Evolutionary conservation across 2,329 filamentous ascomycete species (phyloP), one percentile per base, ranked within the genome.

Genomic region (Fusarium scirpi): DNA sequence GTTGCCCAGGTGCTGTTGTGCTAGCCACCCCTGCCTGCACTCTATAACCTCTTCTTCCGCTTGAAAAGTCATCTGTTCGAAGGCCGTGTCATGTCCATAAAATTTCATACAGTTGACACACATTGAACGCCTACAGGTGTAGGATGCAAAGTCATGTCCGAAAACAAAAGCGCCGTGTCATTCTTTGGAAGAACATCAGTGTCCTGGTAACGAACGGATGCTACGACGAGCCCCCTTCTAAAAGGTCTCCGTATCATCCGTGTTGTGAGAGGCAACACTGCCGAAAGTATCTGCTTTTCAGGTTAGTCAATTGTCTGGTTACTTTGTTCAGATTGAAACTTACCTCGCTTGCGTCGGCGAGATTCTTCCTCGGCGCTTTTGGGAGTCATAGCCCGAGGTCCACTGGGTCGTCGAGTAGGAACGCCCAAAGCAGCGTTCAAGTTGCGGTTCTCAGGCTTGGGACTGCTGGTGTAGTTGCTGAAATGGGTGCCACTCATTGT

Each of bases 351-450:
- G 44, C 85, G 82, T 71, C 86, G 81, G 69, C 84, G 79, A 11
- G 80, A 80, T 22, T 84, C 85, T 44, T 85, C 83, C 48, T 84
- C 80, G 1, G 81, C 81, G 61, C 82, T 85, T 77, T 83, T 87
- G 1, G 87, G 87, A 8, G 87, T 89, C 87, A 90, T 90, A 20
- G 87, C 87, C 67, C 87, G 79, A 16, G 87, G 87, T 24, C 87
- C 87, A 56, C 86, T 89, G 25, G 87, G 87, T 61, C 86, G 79
- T 51, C 87, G 82, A 11, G 82, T 77, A n/a, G 85, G 85, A 6
- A 85, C 81, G 9, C 84, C 85, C 8, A 86, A 80, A 9, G 85
- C 86, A 18, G 82, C 83, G 73, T 82, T 89, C 43, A 89, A 77
- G 71, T 89, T 89, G 54, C 84, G 82, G 76, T 89, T 89, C 79